phyloP scores from a whole-genome alignment of 2,329 filamentous ascomycete genomes.

The Talaromyces sp. region DNA sequence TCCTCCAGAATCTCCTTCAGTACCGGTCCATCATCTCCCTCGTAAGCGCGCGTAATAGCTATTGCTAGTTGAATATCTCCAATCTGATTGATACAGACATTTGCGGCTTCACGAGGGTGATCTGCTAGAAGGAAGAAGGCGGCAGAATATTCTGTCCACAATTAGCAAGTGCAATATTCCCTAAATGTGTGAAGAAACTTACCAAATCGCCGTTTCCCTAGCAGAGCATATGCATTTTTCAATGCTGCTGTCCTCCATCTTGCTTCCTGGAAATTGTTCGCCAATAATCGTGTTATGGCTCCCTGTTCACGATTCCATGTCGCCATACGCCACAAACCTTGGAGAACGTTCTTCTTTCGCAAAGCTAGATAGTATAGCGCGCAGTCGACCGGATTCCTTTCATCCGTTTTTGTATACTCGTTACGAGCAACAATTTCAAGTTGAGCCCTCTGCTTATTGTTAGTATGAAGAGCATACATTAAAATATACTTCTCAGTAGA shows the following conservation, averaged over 20 bases:
- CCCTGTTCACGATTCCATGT: constrained; percentile 82
- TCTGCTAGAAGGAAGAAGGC: constrained; percentile 93
- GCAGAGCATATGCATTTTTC: constrained; percentile 93
- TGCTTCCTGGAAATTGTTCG: constrained; percentile 85
- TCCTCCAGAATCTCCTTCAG: constrained; percentile 73
- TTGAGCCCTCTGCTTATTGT: constrained; percentile 60
- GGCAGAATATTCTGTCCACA: constrained; percentile 74
- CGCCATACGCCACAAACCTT: constrained; percentile 94
- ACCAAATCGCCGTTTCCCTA: constrained; percentile 88
- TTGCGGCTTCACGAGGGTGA: constrained; percentile 78
- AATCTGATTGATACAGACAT: constrained; percentile 81
- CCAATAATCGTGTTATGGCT: constrained; percentile 73
- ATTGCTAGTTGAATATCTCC: constrained; percentile 88
- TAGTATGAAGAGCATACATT: neutral
- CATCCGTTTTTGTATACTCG: constrained; percentile 84
- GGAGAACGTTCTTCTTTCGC: constrained; percentile 82
- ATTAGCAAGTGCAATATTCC: constrained; percentile 1
- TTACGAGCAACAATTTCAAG: constrained; percentile 91
- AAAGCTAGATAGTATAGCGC: constrained; percentile 88
- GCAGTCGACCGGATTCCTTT: constrained; percentile 88
- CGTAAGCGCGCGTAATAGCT: constrained; percentile 81
- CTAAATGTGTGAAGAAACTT: constrained; percentile 29
- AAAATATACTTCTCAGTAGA: neutral
- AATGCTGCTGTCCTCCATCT: constrained; percentile 86
- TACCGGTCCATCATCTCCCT: constrained; percentile 76